Evolutionary conservation across 2,329 filamentous ascomycete genomes (phyloP).

Genomic region (Raffaelea arxii): DNA sequence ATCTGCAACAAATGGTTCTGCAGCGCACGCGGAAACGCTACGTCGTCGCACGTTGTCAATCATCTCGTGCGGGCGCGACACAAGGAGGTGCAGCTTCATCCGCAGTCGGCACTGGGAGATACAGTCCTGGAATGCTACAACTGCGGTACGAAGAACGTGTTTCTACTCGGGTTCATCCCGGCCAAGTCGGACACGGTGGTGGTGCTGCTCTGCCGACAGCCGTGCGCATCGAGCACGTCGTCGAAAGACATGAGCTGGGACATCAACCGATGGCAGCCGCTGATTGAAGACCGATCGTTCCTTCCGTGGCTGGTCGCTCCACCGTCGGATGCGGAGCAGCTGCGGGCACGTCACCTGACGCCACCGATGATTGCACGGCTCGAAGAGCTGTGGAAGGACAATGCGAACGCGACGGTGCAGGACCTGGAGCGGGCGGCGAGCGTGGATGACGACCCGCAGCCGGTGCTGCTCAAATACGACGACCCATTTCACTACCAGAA

Average conservation of each 20-base stretch:
- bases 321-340: constrained; percentile 88
- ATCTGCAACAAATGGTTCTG: constrained; percentile 98
- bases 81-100: constrained; percentile 97
- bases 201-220: constrained; percentile 90
- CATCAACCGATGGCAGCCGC: constrained; percentile 90
- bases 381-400: constrained; percentile 98
- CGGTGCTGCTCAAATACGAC: constrained; percentile 87
- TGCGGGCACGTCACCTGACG: constrained; percentile 85
- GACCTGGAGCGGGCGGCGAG: constrained; percentile 86
- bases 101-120: constrained; percentile 84
- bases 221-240: constrained; percentile 87
- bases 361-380: constrained; percentile 92
- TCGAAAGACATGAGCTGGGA: constrained; percentile 99
- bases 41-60: constrained; percentile 96
- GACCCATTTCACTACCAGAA: constrained; percentile 99
- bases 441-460: constrained; percentile 89
- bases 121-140: constrained; percentile 98
- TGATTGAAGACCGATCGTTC: constrained; percentile 95
- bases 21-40: constrained; percentile 91
- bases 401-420: constrained; percentile 75
- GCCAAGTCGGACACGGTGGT: constrained; percentile 98
- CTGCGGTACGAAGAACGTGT: constrained; percentile 98
- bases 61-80: constrained; percentile 94
- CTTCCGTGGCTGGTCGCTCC: constrained; percentile 84
- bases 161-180: constrained; percentile 93